Evolutionary conservation across 805 yeast genomes (phyloP).

Genomic region (Myxozyma udenii): DNA sequence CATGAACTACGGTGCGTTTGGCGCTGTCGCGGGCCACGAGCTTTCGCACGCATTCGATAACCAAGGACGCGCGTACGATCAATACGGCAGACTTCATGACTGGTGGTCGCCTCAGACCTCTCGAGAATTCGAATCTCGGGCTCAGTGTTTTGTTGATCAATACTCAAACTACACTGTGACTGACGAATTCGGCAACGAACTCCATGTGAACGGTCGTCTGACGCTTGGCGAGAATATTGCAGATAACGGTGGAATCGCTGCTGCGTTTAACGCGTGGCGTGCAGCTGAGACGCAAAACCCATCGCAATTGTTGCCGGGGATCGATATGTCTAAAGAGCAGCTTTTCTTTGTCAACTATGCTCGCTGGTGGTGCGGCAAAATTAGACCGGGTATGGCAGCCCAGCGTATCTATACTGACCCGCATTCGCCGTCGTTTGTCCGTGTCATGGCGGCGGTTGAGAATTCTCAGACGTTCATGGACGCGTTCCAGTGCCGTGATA

Average conservation of each 20-base stretch:
- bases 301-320: constrained; percentile 23
- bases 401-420: constrained; percentile 29
- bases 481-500: constrained; percentile 28
- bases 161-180: constrained; percentile 27
- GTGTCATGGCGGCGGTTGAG: constrained; percentile 27
- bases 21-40: constrained; percentile 30
- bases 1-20: constrained; percentile 30
- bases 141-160: constrained; percentile 28
- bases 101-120: constrained; percentile 29
- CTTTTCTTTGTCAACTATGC: constrained; percentile 27
- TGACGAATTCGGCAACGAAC: constrained; percentile 23
- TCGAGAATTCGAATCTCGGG: constrained; percentile 25
- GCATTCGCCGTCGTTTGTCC: constrained; percentile 28
- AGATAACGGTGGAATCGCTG: constrained; percentile 30
- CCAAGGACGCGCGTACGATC: constrained; percentile 28
- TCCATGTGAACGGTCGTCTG: constrained; percentile 28
- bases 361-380: constrained; percentile 30
- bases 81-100: constrained; percentile 26
- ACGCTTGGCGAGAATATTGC: constrained; percentile 31
- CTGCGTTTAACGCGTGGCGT: constrained; percentile 28
- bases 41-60: constrained; percentile 31
- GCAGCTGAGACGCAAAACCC: constrained; percentile 11
- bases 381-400: constrained; percentile 27
- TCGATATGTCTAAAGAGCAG: constrained; percentile 28
- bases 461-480: constrained; percentile 28